These are phyloP conservation scores for Lolium rigidum DNA, from an alignment of 176 grass and related monocot genomes.

Conservation along the genomic window DNA sequence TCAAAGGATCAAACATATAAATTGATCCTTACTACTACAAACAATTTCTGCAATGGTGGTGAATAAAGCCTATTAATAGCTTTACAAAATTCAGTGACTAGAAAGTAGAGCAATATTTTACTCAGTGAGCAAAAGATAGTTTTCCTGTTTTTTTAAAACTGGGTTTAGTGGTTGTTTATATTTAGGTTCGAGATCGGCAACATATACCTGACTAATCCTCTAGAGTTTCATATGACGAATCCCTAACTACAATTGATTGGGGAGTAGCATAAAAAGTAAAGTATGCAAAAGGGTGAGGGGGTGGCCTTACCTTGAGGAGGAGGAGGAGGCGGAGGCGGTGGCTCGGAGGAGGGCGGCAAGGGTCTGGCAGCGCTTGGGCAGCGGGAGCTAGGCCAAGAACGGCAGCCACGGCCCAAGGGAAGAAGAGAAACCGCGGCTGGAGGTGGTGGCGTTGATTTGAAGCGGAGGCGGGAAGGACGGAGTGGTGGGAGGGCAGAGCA, in stretches of 20 bases:
- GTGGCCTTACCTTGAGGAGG: conserved; percentile 36
- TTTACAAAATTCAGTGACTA: not conserved
- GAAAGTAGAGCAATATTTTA: not conserved
- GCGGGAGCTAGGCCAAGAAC: conserved; percentile 22
- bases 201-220: conserved; percentile 3
- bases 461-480: conserved; percentile 19
- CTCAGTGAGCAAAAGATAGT: not conserved
- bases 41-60: not conserved
- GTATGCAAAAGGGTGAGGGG: not conserved
- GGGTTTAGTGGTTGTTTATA: not conserved
- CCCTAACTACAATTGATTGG: not conserved
- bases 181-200: not conserved
- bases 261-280: not conserved
- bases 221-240: not conserved
- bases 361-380: conserved; percentile 42
- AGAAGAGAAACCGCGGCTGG: conserved; percentile 6
- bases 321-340: conserved; percentile 44
- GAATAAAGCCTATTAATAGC: not conserved
- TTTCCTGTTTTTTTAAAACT: not conserved
- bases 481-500: conserved; percentile 3
- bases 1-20: not conserved
- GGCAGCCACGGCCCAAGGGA: conserved; percentile 9
- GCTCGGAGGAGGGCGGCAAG: conserved; percentile 46
- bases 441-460: not conserved
- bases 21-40: not conserved